A percentile compares a stretch with the other conserved stretches of the same genome.
These are phyloP conservation scores for Gossypium laxum DNA, from an alignment of 441 rosid genomes.

Conservation along the genomic window DNA sequence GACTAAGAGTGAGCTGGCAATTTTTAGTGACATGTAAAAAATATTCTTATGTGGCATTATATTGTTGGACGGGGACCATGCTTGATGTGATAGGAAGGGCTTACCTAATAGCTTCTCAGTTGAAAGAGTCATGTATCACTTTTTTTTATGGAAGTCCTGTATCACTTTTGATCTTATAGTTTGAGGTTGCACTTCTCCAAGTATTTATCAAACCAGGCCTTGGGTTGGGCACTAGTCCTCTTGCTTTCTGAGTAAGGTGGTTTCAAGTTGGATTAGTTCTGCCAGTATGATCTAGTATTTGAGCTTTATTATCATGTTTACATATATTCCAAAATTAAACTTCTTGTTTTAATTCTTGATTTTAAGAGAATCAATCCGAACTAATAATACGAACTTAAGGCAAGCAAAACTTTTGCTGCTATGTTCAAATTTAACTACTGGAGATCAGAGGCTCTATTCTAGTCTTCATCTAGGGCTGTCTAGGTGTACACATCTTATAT, in stretches of 20 bases:
- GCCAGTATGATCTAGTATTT: background rate
- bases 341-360: background rate
- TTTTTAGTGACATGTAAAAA: no score
- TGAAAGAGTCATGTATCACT: no score
- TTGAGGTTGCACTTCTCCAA: background rate
- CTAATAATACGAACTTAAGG: background rate
- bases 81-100: no score
- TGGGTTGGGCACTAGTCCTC: background rate
- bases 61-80: no score
- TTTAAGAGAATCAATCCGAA: background rate
- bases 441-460: background rate
- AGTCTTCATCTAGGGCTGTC: slow-evolving; percentile 1
- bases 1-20: no score
- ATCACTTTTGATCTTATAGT: background rate
- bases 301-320: background rate
- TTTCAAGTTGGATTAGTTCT: background rate
- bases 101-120: no score
- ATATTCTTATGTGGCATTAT: no score
- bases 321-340: background rate
- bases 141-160: background rate
- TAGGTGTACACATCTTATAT: background rate
- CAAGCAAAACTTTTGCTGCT: background rate
- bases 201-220: background rate
- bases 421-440: background rate
- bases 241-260: background rate